phyloP scores from a whole-genome alignment of 2,329 filamentous ascomycete genomes.

The Colletotrichum musicola region DNA sequence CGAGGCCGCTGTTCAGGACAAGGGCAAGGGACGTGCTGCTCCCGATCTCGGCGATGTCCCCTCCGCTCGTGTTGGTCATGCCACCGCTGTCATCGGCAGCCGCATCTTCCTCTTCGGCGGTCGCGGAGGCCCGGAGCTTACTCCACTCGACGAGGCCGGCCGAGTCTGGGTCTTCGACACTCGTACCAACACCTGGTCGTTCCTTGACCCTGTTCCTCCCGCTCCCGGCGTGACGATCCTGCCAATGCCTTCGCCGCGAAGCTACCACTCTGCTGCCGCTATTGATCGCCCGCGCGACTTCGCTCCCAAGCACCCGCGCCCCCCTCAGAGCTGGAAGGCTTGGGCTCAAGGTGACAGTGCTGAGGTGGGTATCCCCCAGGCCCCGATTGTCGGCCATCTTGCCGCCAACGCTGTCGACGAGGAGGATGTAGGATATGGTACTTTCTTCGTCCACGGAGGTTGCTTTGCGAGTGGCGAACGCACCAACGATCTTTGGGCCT shows the following conservation, averaged over 20 bases:
- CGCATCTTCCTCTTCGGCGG: constrained; percentile 87
- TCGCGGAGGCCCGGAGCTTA: constrained; percentile 76
- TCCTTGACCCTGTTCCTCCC: constrained; percentile 68
- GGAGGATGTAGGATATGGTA: constrained; percentile 73
- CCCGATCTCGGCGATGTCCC: constrained; percentile 64
- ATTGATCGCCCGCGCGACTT: constrained; percentile 69
- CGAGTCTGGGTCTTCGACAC: constrained; percentile 83
- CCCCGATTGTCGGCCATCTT: constrained; percentile 68
- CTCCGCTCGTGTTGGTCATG: constrained; percentile 77
- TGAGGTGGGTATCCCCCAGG: constrained; percentile 69
- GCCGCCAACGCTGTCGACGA: constrained; percentile 71
- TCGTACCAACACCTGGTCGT: constrained; percentile 72
- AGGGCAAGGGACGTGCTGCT: constrained; percentile 52
- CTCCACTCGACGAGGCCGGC: constrained; percentile 79
- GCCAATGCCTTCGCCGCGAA: constrained; percentile 72
- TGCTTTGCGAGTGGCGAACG: constrained; percentile 74
- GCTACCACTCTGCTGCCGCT: constrained; percentile 75
- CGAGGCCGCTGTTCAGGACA: constrained; percentile 45
- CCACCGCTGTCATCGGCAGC: constrained; percentile 74
- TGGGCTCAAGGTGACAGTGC: constrained; percentile 68
- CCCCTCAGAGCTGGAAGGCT: constrained; percentile 63
- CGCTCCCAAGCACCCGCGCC: constrained; percentile 47
- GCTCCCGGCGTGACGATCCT: constrained; percentile 55
- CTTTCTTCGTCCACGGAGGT: constrained; percentile 82
- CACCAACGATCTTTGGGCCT: constrained; percentile 80